Conservation (phyloP, 2,329 filamentous ascomycete species). For the Trichoderma lentiforme region DNA sequence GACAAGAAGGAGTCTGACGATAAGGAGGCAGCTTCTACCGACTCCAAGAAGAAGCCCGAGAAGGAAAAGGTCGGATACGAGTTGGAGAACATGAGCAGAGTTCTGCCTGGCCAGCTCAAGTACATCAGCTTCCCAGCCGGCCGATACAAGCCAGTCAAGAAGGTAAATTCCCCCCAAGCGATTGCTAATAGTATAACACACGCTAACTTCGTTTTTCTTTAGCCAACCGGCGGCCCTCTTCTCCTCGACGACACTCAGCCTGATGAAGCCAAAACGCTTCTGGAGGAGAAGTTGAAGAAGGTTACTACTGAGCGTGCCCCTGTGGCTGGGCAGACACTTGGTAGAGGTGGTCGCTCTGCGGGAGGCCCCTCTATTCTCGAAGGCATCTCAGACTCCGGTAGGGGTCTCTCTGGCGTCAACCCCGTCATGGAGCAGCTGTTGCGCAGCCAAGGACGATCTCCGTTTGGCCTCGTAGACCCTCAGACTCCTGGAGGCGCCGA, state of each 20-base stretch:
- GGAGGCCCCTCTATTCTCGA: slow-evolving; percentile 36
- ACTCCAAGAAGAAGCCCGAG: slow-evolving; percentile 82
- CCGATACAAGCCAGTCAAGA: slow-evolving; percentile 85
- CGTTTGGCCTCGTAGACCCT: slow-evolving; percentile 31
- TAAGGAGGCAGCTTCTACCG: slow-evolving; percentile 54
- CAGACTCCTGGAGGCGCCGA: slow-evolving; percentile 42
- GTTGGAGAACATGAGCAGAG: slow-evolving; percentile 93
- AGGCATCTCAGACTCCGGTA: slow-evolving; percentile 31
- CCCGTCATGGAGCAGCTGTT: slow-evolving; percentile 43
- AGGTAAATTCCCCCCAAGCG: slow-evolving; percentile 54
- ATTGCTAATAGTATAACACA: not conserved
- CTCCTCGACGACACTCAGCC: slow-evolving; percentile 84
- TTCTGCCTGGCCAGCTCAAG: slow-evolving; percentile 88
- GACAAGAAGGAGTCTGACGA: slow-evolving; percentile 61
- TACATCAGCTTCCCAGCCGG: slow-evolving; percentile 90
- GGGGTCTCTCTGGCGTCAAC: slow-evolving; percentile 32
- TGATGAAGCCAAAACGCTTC: slow-evolving; percentile 70
- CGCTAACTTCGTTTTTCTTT: slow-evolving; percentile 25
- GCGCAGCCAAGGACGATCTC: slow-evolving; percentile 36
- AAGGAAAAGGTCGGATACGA: slow-evolving; percentile 98
- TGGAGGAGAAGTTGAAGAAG: slow-evolving; percentile 94
- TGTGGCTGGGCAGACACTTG: slow-evolving; percentile 43
- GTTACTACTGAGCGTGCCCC: slow-evolving; percentile 60
- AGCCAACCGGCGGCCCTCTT: slow-evolving; percentile 92
- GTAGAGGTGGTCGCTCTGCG: slow-evolving; percentile 30